Evolutionary conservation across 2,329 filamentous ascomycete species (phyloP), one percentile per base, ranked within the genome.

Genomic region (Trichoderma sp.): DNA sequence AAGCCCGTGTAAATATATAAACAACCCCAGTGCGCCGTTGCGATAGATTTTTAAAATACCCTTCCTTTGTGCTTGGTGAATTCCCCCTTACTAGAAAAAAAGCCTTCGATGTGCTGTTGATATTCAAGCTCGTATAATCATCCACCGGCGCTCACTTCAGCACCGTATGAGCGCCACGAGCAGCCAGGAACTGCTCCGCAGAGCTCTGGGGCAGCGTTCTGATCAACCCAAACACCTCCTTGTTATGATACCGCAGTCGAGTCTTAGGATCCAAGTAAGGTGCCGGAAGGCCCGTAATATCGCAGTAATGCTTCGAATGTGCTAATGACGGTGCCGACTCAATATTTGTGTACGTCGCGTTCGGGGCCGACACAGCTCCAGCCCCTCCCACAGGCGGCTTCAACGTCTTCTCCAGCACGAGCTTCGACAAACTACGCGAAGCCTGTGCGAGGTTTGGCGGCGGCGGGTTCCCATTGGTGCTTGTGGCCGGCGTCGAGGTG

Each of bases 231-330:
- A 98, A 99, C 6, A 98, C 89, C 84, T 99, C 96, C 81, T 89
- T 92, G 81, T 99, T 92, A 82, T 97, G 93, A 82, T 99, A 99
- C 74, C 95, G 87, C 81, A 99, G 83, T 74, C 95, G 89, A 51
- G 95, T 97, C 87, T 99, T 99, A 3, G 96, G 97, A 80, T 99
- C 96, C 36, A 93, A 90, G 80, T 99, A 99, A 6, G 92, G 92
- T 34, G 94, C 93, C n/a, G 93, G 90, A 75, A 99, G 84, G 1
- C 96, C 97, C 1, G 96, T 99, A 77, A 99, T 89, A 81, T 99
- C 97, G 84, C 96, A 99, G 82, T 98, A 99, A 78, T 92, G 93
- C 82, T 91, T 94, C 79, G 93, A 89, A 76, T 94, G 92, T 65
- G 92, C 92, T 77, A 98, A 85, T 72, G 93, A 96, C 51, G 96